phyloP scores from a whole-genome alignment of 352 stramenopile genomes.

The Phytophthora foliorum region DNA sequence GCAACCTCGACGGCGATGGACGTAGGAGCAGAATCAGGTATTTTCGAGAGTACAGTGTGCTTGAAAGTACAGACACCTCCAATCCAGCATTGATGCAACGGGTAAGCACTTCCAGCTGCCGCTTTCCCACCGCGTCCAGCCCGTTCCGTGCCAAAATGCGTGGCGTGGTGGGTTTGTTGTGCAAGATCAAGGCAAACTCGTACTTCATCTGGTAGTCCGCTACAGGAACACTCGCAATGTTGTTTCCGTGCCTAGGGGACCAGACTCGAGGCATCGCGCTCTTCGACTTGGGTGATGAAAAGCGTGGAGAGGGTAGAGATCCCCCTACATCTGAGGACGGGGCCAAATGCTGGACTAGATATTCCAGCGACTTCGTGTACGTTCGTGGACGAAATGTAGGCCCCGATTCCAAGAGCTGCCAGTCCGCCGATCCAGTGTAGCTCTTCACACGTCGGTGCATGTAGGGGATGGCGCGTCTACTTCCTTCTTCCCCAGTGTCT shows the following conservation, averaged over 20 bases:
- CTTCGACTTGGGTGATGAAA: constrained; percentile 56
- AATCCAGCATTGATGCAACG: constrained; percentile 81
- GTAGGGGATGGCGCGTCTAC: constrained; percentile 14
- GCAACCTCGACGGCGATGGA: constrained; percentile 66
- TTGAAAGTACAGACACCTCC: constrained; percentile 83
- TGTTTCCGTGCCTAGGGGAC: constrained; percentile 68
- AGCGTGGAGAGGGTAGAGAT: constrained; percentile 44
- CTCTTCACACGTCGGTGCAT: constrained; percentile 64
- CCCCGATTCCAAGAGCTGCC: constrained; percentile 31
- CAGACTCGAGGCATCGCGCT: constrained; percentile 71
- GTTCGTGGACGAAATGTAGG: constrained; percentile 54
- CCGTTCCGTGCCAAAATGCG: constrained; percentile 80
- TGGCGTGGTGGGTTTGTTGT: constrained; percentile 85
- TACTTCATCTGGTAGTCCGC: constrained; percentile 83
- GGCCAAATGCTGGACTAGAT: constrained; percentile 83
- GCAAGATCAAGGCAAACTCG: constrained; percentile 85
- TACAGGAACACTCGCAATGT: constrained; percentile 37
- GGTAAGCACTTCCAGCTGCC: constrained; percentile 80
- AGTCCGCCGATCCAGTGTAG: constrained; percentile 47
- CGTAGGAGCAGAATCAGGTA: constrained; percentile 82
- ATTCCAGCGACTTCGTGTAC: constrained; percentile 86
- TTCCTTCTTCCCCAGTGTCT: constrained; percentile 6
- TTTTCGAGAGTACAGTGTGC: constrained; percentile 84
- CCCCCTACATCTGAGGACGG: constrained; percentile 47
- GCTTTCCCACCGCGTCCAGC: constrained; percentile 74